Base-by-base conservation (phyloP, 306 rosid species). In the Astragalus glycyphyllos region DNA sequence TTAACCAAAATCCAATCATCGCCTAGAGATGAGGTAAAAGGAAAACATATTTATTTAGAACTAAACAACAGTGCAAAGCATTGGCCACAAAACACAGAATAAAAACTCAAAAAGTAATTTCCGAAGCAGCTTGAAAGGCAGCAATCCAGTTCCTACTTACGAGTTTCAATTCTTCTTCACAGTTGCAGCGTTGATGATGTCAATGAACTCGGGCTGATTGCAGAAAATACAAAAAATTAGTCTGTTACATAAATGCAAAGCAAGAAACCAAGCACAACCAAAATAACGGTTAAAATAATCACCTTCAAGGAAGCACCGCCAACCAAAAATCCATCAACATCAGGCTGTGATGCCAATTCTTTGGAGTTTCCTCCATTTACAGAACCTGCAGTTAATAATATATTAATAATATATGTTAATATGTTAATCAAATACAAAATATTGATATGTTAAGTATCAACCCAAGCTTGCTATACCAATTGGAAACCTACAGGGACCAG, bases 271-370 rank as follows among this genome's bases (percentile, higher is more conserved):
- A 59, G 0, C 37, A 41, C 31, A 60, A 54, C 14, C n/a, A 50
- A 42, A 77, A 13, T n/a, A 68, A 12, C 44, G 54, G 69, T 35
- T 42, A 10, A 31, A 46, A 12, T 1, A 49, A 41, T 45, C 55
- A 89, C 95, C 96, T 90, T 87, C 37, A 90, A 82, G 53, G 97
- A 93, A 85, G 97, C 97, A 82, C 97, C 97, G 4, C 98, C 98
- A 56, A 90, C 97, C 84, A 93, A 83, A 87, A 93, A 93, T 48
- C 96, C 98, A 81, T 93, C 98, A 63, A 93, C 65, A 67, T 93
- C 98, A 15, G 87, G 87, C 80, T 90, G 93, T 31, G 71, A 71
- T 62, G 97, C 97, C 84, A 93, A 64, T 74, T 93, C 98, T 60
- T 81, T 87, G 89, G 87, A 48, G 82, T 93, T 93, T 70, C 85